Evolutionary conservation across 495 filamentous ascomycete species (phyloP).

Genomic region (Cercophora samala): DNA sequence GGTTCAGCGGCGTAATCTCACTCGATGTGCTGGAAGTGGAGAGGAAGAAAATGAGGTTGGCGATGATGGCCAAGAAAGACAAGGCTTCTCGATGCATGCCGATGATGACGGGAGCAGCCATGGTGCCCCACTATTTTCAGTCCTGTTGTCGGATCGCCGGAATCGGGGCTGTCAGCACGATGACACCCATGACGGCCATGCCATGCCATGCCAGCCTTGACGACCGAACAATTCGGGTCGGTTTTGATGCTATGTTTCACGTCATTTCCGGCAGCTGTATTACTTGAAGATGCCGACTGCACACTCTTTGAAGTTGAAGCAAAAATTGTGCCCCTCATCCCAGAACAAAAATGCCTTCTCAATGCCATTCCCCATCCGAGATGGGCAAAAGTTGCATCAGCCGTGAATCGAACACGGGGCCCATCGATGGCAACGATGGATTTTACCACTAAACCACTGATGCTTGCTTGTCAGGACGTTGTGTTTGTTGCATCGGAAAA

Average conservation of each 20-base stretch:
- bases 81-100: neutral
- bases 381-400: conserved; percentile 24
- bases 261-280: neutral
- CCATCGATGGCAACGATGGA: conserved; percentile 54
- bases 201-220: neutral
- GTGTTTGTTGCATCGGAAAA: neutral
- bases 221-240: neutral
- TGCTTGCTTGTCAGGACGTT: neutral
- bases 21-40: neutral
- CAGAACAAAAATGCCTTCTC: neutral
- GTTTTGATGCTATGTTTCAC: neutral
- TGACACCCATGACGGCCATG: no score
- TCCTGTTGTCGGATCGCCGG: neutral
- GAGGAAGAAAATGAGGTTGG: neutral
- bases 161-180: neutral
- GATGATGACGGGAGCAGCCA: neutral
- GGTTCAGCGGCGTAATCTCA: neutral
- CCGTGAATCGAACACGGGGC: conserved; percentile 54
- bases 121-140: neutral
- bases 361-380: neutral
- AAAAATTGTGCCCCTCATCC: neutral
- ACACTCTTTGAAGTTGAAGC: neutral
- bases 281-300: no score
- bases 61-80: neutral
- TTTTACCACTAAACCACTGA: conserved; percentile 53